These are phyloP conservation scores for Liriodendron chinense DNA, from an alignment of 164 flowering plant genomes.

Conservation along the genomic window DNA sequence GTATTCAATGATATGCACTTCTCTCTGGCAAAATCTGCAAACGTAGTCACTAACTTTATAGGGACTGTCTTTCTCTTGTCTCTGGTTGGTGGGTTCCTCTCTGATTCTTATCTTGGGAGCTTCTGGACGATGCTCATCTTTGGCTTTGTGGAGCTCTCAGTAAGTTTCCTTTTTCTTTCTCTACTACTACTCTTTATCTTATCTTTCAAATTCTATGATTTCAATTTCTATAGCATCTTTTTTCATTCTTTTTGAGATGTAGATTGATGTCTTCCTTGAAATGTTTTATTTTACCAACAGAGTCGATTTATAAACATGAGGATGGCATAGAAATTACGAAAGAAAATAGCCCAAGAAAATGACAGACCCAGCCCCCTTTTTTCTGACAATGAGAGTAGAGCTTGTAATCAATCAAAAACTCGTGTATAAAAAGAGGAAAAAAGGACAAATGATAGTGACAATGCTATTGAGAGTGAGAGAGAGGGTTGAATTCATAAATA, in stretches of 20 bases:
- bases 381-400: not conserved
- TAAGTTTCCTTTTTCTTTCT: conserved; percentile 25
- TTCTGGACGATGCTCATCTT: conserved; percentile 94
- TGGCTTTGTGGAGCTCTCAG: conserved; percentile 89
- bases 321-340: not conserved
- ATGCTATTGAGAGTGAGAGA: not conserved
- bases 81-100: conserved; percentile 84
- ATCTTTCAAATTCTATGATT: not conserved
- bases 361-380: not conserved
- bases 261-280: not conserved
- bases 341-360: too few relatives aligned
- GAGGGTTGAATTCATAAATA: too few relatives aligned
- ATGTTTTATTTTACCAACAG: too few relatives aligned
- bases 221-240: not conserved
- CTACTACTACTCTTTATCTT: not conserved
- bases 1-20: conserved; percentile 89
- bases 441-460: not conserved
- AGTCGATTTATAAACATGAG: not conserved
- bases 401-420: not conserved
- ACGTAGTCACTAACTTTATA: conserved; percentile 82
- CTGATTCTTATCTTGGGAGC: conserved; percentile 88
- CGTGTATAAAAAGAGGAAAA: not conserved
- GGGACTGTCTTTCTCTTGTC: conserved; percentile 86
- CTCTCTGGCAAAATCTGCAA: conserved; percentile 76
- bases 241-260: too few relatives aligned